phyloP scores from a whole-genome alignment of 2,329 filamentous ascomycete genomes.

The Xylaria sp. region DNA sequence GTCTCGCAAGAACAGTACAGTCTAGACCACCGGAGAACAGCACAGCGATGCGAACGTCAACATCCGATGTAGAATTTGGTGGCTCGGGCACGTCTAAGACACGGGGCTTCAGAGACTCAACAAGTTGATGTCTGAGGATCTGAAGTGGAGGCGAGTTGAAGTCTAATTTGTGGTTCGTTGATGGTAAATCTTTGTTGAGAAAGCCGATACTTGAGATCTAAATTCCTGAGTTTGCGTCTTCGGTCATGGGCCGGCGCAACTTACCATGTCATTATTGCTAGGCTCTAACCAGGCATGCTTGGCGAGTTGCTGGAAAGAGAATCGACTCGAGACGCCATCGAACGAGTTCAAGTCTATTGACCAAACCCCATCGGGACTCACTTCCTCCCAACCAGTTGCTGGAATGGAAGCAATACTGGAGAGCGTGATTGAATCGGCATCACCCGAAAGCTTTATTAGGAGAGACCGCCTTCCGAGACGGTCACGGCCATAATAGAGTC shows the following conservation, averaged over 20 bases:
- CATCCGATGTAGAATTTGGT: slow-evolving; percentile 51
- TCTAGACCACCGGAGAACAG: slow-evolving; percentile 96
- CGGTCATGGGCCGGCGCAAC: slow-evolving; percentile 43
- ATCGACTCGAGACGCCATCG: slow-evolving; percentile 16
- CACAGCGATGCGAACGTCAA: slow-evolving; percentile 73
- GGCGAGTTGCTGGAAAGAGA: slow-evolving; percentile 34
- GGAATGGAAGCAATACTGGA: slow-evolving; percentile 75
- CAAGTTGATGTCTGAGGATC: slow-evolving; percentile 65
- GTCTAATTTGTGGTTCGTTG: slow-evolving; percentile 45
- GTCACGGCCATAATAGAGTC: slow-evolving; percentile 86
- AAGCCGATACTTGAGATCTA: slow-evolving; percentile 65
- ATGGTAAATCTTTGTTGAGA: slow-evolving; percentile 62
- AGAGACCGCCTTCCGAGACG: slow-evolving; percentile 88
- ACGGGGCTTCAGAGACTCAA: slow-evolving; percentile 71
- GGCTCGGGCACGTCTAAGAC: slow-evolving; percentile 73
- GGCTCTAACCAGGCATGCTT: slow-evolving; percentile 52
- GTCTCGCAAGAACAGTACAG: slow-evolving; percentile 85
- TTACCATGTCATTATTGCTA: slow-evolving; percentile 57
- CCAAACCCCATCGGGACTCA: slow-evolving; percentile 86
- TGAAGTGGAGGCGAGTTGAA: slow-evolving; percentile 62
- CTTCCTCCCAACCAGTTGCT: slow-evolving; percentile 74
- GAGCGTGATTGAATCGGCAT: slow-evolving; percentile 63
- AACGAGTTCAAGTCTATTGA: slow-evolving; percentile 64
- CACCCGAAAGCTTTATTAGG: slow-evolving; percentile 64
- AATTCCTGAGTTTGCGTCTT: slow-evolving; percentile 51